Evolutionary conservation across 768 basidiomycete species (phyloP).

Genomic region (Hydnomerulius pinastri): DNA sequence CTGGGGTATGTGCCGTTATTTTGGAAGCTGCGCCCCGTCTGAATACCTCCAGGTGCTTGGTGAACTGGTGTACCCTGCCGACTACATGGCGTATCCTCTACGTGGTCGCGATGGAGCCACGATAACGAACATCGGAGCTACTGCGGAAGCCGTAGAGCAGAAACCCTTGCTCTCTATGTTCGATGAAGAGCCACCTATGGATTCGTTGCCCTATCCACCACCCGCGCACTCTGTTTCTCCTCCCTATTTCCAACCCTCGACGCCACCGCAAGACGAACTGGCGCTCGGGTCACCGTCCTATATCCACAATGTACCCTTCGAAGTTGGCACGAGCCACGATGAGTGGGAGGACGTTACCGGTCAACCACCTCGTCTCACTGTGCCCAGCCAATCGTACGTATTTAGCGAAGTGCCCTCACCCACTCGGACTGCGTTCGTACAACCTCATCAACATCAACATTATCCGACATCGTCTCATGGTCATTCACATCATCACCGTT

Average conservation of each 20-base stretch:
- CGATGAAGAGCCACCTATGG: slow-evolving; percentile 30
- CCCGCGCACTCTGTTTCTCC: slow-evolving; percentile 23
- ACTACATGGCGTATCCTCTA: slow-evolving; percentile 18
- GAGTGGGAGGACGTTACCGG: slow-evolving; percentile 23
- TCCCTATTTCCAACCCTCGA: slow-evolving; percentile 17
- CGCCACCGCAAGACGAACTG: slow-evolving; percentile 15
- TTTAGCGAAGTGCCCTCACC: slow-evolving; percentile 17
- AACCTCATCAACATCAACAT: slow-evolving; percentile 10
- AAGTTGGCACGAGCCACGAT: slow-evolving; percentile 9
- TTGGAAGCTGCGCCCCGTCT: slow-evolving; percentile 1
- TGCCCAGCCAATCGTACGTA: slow-evolving; percentile 20
- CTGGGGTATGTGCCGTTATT: slow-evolving; percentile 21
- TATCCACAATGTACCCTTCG: slow-evolving; percentile 10
- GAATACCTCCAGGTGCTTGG: slow-evolving; percentile 11
- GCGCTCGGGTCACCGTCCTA: slow-evolving; percentile 16
- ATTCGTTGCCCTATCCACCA: slow-evolving; percentile 32
- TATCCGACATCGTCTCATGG: slow-evolving; percentile 12
- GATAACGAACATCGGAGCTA: background rate
- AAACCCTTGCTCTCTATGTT: slow-evolving; percentile 10
- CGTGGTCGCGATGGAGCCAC: slow-evolving; percentile 16
- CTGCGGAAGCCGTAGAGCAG: slow-evolving; percentile 11
- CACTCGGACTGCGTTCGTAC: slow-evolving; percentile 9
- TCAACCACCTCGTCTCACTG: slow-evolving; percentile 1
- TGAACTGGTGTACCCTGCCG: background rate
- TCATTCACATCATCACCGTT: slow-evolving; percentile 24